A percentile compares a stretch with the other conserved stretches of the same genome.
phyloP scores from a whole-genome alignment of 257 asterid genomes.

The Nicotiana sylvestris region DNA sequence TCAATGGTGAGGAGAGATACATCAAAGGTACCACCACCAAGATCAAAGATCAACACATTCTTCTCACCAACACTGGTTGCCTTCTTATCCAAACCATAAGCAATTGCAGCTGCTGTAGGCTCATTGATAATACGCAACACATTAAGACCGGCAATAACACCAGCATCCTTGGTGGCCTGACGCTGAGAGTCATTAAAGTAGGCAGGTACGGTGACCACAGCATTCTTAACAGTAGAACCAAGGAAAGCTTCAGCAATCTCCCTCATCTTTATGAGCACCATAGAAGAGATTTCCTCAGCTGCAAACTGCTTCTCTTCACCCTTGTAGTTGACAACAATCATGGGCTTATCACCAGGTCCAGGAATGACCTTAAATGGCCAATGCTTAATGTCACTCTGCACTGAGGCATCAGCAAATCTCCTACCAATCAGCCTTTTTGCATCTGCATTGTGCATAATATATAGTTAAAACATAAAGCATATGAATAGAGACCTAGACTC shows the following conservation, averaged over 20 bases:
- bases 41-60: conserved; percentile 13
- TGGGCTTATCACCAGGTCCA: conserved; percentile 13
- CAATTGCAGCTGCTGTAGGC: conserved; percentile 15
- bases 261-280: conserved; percentile 11
- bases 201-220: not conserved
- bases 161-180: conserved; percentile 11
- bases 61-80: conserved; percentile 11
- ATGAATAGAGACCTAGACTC: no score
- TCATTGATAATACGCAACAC: conserved; percentile 8
- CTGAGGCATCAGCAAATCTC: not conserved
- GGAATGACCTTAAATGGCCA: conserved; percentile 9
- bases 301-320: conserved; percentile 9
- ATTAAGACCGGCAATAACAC: conserved; percentile 10
- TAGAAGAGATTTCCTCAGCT: conserved; percentile 6
- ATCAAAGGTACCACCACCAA: conserved; percentile 16
- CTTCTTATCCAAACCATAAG: conserved; percentile 8
- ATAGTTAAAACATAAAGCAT: not conserved
- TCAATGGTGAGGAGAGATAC: conserved; percentile 52
- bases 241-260: conserved; percentile 13
- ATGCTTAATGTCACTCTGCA: conserved; percentile 1
- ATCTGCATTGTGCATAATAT: not conserved
- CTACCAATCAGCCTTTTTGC: conserved; percentile 14
- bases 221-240: conserved; percentile 12
- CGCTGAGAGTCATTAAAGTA: conserved; percentile 8
- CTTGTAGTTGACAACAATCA: conserved; percentile 11